A percentile compares a stretch with the other conserved stretches of the same genome.
Conservation (phyloP, 257 asterid species). For the Nemophila menziesii region DNA sequence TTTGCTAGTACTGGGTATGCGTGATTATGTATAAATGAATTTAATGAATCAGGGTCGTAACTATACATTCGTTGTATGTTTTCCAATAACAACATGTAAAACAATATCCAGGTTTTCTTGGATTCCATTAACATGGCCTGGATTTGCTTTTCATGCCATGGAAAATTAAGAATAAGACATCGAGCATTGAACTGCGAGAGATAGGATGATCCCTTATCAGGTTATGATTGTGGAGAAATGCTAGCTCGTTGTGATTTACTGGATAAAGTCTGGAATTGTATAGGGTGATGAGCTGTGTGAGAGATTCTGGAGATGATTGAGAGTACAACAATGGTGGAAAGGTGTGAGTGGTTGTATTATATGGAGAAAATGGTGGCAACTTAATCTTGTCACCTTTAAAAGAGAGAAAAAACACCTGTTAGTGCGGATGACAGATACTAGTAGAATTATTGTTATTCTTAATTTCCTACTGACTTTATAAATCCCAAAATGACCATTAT, state of each 20-base stretch:
- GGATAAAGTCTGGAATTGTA: slow-evolving; percentile 19
- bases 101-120: slow-evolving; percentile 10
- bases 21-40: slow-evolving; percentile 34
- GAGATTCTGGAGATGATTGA: slow-evolving; percentile 21
- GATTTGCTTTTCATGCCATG: slow-evolving; percentile 15
- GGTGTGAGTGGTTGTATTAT: slow-evolving; percentile 13
- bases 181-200: slow-evolving; percentile 8
- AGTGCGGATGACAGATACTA: no score
- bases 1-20: slow-evolving; percentile 21
- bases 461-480: no score
- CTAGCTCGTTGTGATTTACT: slow-evolving; percentile 15
- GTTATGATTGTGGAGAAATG: neutral
- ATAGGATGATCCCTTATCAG: slow-evolving; percentile 16
- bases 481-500: no score
- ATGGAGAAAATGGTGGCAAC: neutral
- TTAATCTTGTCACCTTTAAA: neutral
- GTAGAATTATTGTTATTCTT: no score
- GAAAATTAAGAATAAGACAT: neutral
- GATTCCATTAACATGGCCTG: slow-evolving; percentile 45
- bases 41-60: slow-evolving; percentile 30
- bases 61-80: slow-evolving; percentile 20
- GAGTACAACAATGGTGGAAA: slow-evolving; percentile 11
- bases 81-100: slow-evolving; percentile 13
- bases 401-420: no score
- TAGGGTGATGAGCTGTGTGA: slow-evolving; percentile 24